A percentile compares a stretch with the other conserved stretches of the same genome.
Evolutionary conservation across 1,284 basidiomycete genomes (phyloP).

Genomic region (Cystobasidiaceae sp.): DNA sequence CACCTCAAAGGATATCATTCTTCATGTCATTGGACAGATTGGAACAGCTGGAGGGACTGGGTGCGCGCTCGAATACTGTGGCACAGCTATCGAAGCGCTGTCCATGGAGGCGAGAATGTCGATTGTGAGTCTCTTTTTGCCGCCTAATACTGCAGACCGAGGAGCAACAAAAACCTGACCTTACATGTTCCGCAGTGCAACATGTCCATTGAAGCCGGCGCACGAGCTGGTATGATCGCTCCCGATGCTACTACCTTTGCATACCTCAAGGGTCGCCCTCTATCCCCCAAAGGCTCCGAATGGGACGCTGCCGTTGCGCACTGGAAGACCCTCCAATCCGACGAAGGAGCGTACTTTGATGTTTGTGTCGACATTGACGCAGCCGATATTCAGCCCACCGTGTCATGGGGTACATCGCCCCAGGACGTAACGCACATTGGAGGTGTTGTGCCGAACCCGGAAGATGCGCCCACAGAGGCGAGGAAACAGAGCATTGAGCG

Average conservation of each 20-base stretch:
- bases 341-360: constrained; percentile 85
- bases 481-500: constrained; percentile 72
- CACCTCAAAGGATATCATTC: constrained; percentile 87
- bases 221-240: constrained; percentile 83
- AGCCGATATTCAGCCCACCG: constrained; percentile 84
- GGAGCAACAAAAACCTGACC: constrained; percentile 44
- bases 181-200: constrained; percentile 74
- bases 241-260: constrained; percentile 85
- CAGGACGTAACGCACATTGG: constrained; percentile 87
- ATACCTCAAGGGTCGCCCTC: constrained; percentile 78
- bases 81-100: constrained; percentile 81
- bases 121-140: neutral
- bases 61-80: constrained; percentile 87
- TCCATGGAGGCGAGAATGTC: constrained; percentile 72
- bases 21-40: constrained; percentile 89
- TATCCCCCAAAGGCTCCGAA: constrained; percentile 74
- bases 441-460: constrained; percentile 75
- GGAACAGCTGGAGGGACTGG: constrained; percentile 93
- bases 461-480: constrained; percentile 60
- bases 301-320: constrained; percentile 87
- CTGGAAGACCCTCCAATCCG: constrained; percentile 79
- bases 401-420: constrained; percentile 95
- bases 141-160: neutral
- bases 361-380: constrained; percentile 77
- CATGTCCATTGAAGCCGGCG: constrained; percentile 96